A percentile compares a stretch with the other conserved stretches of the same genome.
Evolutionary conservation across 495 filamentous ascomycete species (phyloP).

Genomic region (Podospora australis): DNA sequence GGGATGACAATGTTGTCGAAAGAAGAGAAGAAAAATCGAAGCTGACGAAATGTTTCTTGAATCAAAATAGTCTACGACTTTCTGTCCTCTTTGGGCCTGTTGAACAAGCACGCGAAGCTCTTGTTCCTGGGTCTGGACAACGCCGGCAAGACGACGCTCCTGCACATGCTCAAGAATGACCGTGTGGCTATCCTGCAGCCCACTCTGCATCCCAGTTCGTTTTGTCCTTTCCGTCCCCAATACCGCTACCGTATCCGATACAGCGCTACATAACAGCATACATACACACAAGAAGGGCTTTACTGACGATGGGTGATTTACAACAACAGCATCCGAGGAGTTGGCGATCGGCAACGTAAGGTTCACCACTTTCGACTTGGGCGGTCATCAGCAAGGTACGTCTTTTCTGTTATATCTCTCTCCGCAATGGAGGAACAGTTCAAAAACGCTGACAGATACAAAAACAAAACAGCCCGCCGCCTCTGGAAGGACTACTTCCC

Average conservation of each 20-base stretch:
- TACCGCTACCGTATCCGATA: background rate
- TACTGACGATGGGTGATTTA: constrained; percentile 8
- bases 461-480: constrained; percentile 63
- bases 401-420: constrained; percentile 8
- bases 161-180: constrained; percentile 96
- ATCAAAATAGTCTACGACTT: constrained; percentile 73
- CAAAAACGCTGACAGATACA: background rate
- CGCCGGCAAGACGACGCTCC: constrained; percentile 91
- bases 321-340: constrained; percentile 74
- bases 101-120: constrained; percentile 95
- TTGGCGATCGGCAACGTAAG: constrained; percentile 92
- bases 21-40: background rate
- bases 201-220: constrained; percentile 80
- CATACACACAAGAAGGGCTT: constrained; percentile 14
- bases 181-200: constrained; percentile 89
- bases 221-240: background rate
- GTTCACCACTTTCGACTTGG: constrained; percentile 96
- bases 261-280: no score
- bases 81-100: constrained; percentile 79
- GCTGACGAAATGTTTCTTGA: background rate
- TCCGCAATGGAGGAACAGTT: background rate
- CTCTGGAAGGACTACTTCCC: constrained; percentile 99
- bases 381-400: constrained; percentile 93
- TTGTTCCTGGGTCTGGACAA: constrained; percentile 94
- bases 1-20: background rate